These are phyloP conservation scores for Pholiota microspora DNA, from an alignment of 768 basidiomycete genomes.

Conservation along the genomic window DNA sequence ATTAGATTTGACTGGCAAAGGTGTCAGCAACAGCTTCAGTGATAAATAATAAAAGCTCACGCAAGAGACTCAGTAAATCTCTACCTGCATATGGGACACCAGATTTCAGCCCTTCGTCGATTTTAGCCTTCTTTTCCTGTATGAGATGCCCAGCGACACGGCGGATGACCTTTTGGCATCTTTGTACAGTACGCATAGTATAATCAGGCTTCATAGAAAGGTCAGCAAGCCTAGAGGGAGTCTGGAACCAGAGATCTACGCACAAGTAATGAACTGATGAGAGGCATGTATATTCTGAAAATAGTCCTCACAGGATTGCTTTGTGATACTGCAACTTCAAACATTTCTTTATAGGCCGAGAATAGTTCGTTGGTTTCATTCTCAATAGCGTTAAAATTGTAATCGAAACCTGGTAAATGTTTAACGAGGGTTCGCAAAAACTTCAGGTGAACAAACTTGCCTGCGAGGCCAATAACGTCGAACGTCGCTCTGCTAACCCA, in stretches of 20 bases:
- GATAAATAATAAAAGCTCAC: slow-evolving; percentile 42
- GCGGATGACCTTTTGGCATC: slow-evolving; percentile 61
- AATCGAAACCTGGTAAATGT: slow-evolving; percentile 68
- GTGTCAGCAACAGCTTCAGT: background rate
- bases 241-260: no score
- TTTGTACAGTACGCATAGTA: slow-evolving; percentile 44
- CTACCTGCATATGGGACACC: slow-evolving; percentile 56
- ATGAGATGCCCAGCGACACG: slow-evolving; percentile 75
- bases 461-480: slow-evolving; percentile 89
- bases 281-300: slow-evolving; percentile 58
- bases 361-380: slow-evolving; percentile 79
- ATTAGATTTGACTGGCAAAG: slow-evolving; percentile 77
- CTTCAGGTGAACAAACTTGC: slow-evolving; percentile 33
- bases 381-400: slow-evolving; percentile 81
- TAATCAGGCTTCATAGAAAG: slow-evolving; percentile 47
- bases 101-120: slow-evolving; percentile 54
- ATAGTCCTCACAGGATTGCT: slow-evolving; percentile 41
- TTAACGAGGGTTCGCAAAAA: background rate
- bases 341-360: slow-evolving; percentile 82
- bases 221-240: no score
- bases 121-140: slow-evolving; percentile 74
- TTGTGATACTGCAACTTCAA: slow-evolving; percentile 68
- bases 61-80: slow-evolving; percentile 74
- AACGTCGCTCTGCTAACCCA: slow-evolving; percentile 86
- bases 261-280: slow-evolving; percentile 53